Evolutionary conservation across 176 grass and related monocot genomes (phyloP).

Genomic region (Tillandsia fasciculata): DNA sequence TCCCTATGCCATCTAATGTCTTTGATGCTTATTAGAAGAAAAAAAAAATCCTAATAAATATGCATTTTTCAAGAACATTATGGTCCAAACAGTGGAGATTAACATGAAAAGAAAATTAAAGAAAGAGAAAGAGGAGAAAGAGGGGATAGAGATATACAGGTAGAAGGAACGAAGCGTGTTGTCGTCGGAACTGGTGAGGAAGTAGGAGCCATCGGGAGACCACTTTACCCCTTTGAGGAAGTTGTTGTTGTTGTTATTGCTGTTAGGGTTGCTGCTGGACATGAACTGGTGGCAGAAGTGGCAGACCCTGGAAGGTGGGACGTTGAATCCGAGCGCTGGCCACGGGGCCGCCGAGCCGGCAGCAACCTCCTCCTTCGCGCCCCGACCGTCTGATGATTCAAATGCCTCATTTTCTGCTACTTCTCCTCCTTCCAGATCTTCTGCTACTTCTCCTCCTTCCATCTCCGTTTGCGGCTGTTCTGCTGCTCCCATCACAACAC

Average conservation of each 20-base stretch:
- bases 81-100: no score
- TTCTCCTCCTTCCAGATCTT: not conserved
- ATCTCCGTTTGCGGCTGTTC: slow-evolving; percentile 21
- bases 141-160: slow-evolving; percentile 29
- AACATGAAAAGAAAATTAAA: not conserved
- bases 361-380: not conserved
- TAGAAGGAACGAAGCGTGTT: slow-evolving; percentile 85
- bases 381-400: not conserved
- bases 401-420: not conserved
- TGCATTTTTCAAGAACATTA: no score
- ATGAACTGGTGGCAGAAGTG: slow-evolving; percentile 37
- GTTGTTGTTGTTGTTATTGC: slow-evolving; percentile 26
- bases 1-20: no score
- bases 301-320: slow-evolving; percentile 40
- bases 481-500: slow-evolving; percentile 23
- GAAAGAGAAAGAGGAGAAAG: not conserved
- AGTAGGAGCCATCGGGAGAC: slow-evolving; percentile 91
- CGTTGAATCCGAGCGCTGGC: slow-evolving; percentile 56
- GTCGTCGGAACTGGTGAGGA: slow-evolving; percentile 90
- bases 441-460: not conserved
- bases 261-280: not conserved
- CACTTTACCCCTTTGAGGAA: slow-evolving; percentile 93
- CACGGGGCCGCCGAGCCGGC: slow-evolving; percentile 13
- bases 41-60: no score
- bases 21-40: no score